These are phyloP conservation scores for Myriosclerotinia scirpicola DNA, from an alignment of 2,329 filamentous ascomycete species.

Conservation along the genomic window DNA sequence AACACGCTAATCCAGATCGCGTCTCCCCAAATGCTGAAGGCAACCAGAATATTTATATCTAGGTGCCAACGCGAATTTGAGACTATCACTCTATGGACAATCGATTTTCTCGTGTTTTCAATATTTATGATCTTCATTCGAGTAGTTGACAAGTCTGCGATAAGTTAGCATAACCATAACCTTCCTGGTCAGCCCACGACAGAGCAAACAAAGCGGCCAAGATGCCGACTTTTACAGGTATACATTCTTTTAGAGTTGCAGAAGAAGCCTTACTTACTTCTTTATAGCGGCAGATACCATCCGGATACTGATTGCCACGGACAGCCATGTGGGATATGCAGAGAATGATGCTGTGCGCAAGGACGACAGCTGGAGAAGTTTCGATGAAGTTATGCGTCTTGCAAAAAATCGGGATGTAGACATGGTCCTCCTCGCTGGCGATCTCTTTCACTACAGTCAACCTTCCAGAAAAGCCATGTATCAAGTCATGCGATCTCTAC, in stretches of 20 bases:
- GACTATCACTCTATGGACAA: neutral
- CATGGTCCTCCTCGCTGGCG: constrained; percentile 93
- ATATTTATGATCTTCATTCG: neutral
- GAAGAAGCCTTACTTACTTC: constrained; percentile 20
- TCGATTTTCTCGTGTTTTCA: constrained; percentile 12
- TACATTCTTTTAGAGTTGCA: neutral
- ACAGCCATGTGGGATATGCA: constrained; percentile 96
- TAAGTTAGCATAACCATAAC: neutral
- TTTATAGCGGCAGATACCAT: constrained; percentile 69
- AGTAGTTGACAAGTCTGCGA: neutral
- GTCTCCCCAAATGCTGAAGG: constrained; percentile 28
- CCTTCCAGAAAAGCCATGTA: constrained; percentile 95
- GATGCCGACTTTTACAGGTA: constrained; percentile 36
- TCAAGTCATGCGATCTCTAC: constrained; percentile 92
- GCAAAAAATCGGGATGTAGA: constrained; percentile 85
- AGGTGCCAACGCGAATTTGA: neutral
- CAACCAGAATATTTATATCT: constrained; percentile 7
- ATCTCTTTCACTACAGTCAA: constrained; percentile 98
- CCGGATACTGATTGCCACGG: constrained; percentile 88
- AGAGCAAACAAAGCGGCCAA: constrained; percentile 20
- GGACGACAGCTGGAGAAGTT: constrained; percentile 94
- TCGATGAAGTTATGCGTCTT: constrained; percentile 91
- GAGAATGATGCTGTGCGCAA: constrained; percentile 93
- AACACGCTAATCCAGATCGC: constrained; percentile 31
- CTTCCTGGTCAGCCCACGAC: neutral